Evolutionary conservation across 352 stramenopile genomes (phyloP).

Genomic region (Phytophthora uliginosa): DNA sequence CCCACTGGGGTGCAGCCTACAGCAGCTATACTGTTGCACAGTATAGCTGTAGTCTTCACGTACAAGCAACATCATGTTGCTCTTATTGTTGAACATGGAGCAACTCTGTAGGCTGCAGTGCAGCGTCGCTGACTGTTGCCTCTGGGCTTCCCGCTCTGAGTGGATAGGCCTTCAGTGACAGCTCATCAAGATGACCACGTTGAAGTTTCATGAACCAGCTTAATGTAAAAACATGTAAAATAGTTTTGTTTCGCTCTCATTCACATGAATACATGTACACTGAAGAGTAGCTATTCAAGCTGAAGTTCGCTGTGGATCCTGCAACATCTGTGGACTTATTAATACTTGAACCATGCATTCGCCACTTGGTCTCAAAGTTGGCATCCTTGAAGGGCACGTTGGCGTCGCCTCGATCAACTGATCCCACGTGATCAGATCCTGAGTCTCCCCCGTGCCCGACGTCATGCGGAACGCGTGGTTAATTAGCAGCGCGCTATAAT

Average conservation of each 20-base stretch:
- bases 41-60: too few relatives aligned
- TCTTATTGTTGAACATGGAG: too few relatives aligned
- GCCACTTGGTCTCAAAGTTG: conserved; percentile 26
- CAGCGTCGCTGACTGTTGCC: too few relatives aligned
- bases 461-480: conserved; percentile 3
- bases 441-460: conserved; percentile 1
- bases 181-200: conserved; percentile 2
- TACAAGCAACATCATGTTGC: too few relatives aligned
- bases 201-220: background rate
- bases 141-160: background rate
- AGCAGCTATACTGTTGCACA: too few relatives aligned
- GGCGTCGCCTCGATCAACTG: conserved; percentile 16
- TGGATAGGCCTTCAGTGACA: background rate
- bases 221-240: background rate
- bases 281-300: background rate
- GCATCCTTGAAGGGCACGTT: conserved; percentile 31
- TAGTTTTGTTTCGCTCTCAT: background rate
- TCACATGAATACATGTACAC: background rate
- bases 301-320: background rate
- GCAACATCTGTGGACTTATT: too few relatives aligned
- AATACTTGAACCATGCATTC: background rate
- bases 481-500: background rate
- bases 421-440: conserved; percentile 12
- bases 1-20: too few relatives aligned
- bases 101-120: too few relatives aligned